Percentiles rank a stretch among this genome's conserved stretches.
Evolutionary conservation across 495 filamentous ascomycete species (phyloP).

Genomic region (Barbatosphaeria neglecta): DNA sequence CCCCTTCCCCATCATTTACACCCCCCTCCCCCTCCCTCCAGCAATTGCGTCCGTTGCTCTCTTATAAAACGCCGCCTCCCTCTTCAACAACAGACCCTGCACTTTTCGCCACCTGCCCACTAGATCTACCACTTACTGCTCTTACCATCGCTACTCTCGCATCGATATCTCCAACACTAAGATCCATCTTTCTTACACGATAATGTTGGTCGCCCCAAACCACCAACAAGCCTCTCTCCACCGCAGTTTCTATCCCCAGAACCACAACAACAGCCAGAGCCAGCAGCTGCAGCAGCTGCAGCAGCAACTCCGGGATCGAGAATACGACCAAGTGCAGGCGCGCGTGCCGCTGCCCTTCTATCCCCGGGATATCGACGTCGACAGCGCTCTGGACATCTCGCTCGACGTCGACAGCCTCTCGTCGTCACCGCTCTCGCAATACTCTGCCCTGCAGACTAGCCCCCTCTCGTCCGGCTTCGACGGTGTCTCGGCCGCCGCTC

Average conservation of each 20-base stretch:
- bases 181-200: slow-evolving; percentile 1
- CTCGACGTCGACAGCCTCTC: slow-evolving; percentile 15
- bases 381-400: slow-evolving; percentile 2
- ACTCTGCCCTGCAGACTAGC: slow-evolving; percentile 10
- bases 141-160: no score
- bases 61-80: slow-evolving; percentile 1
- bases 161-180: slow-evolving; percentile 4
- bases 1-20: not conserved
- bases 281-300: slow-evolving; percentile 1
- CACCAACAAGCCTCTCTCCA: slow-evolving; percentile 4
- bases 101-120: slow-evolving; percentile 8
- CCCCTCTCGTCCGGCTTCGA: slow-evolving; percentile 29
- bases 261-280: slow-evolving; percentile 3
- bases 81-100: slow-evolving; percentile 1
- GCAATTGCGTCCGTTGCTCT: slow-evolving; percentile 5
- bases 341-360: not conserved
- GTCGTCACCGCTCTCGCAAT: slow-evolving; percentile 18
- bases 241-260: slow-evolving; percentile 4
- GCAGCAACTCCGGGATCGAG: not conserved
- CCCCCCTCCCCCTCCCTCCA: not conserved
- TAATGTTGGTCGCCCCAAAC: slow-evolving; percentile 9
- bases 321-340: slow-evolving; percentile 5
- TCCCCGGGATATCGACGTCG: not conserved
- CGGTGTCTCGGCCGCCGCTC: slow-evolving; percentile 20
- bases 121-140: slow-evolving; percentile 4